Percentiles rank a stretch among this genome's conserved stretches.
Conservation (phyloP, 2,329 filamentous ascomycete species). For the Hymenoscyphus albidus region DNA sequence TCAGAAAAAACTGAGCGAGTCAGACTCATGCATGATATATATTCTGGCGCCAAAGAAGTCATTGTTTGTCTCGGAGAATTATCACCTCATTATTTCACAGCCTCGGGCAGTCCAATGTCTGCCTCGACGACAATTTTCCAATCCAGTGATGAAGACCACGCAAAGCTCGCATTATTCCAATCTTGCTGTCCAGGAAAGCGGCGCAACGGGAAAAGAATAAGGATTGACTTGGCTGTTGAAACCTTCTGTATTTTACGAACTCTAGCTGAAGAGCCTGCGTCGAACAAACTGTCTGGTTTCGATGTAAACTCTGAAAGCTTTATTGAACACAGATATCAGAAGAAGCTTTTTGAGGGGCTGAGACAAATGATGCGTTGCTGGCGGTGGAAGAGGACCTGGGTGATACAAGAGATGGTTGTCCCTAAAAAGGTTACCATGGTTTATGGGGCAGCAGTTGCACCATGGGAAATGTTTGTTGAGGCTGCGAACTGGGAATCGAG, state of each 20-base stretch:
- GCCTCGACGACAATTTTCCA: neutral
- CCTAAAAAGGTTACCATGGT: constrained; percentile 11
- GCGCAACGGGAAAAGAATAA: neutral
- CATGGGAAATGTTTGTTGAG: constrained; percentile 30
- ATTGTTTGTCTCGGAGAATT: constrained; percentile 14
- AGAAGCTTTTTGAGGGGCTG: neutral
- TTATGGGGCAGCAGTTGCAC: constrained; percentile 11
- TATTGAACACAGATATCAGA: constrained; percentile 3
- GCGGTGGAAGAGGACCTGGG: constrained; percentile 20
- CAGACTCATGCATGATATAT: constrained; percentile 15
- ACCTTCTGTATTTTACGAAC: neutral
- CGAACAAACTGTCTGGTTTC: neutral
- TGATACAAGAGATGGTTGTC: constrained; percentile 19
- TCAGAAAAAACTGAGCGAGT: constrained; percentile 13
- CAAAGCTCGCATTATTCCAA: neutral
- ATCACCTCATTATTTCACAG: neutral
- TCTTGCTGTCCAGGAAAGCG: neutral
- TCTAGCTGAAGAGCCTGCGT: neutral
- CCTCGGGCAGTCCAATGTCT: neutral
- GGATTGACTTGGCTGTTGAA: neutral
- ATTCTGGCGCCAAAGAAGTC: constrained; percentile 1
- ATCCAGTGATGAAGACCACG: neutral
- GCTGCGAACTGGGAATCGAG: constrained; percentile 5
- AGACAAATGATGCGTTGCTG: constrained; percentile 5
- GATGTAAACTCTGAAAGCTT: constrained; percentile 1